Evolutionary conservation across 768 basidiomycete genomes (phyloP).

Genomic region (Hygrophorus russula): DNA sequence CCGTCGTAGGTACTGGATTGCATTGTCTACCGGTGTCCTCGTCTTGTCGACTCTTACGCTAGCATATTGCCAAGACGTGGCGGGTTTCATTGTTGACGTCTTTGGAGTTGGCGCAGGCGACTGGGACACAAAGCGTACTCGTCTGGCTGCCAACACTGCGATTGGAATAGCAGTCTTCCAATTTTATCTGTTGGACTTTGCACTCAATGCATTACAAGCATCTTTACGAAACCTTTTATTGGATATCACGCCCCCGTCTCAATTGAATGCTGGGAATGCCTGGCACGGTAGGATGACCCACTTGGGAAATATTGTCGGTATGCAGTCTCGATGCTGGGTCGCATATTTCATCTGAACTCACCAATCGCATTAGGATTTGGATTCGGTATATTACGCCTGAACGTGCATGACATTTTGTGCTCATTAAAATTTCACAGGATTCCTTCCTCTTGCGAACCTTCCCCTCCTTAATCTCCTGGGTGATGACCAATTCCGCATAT

Average conservation of each 20-base stretch:
- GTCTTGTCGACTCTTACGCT: conserved; percentile 67
- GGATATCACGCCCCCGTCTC: conserved; percentile 80
- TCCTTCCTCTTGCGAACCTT: conserved; percentile 74
- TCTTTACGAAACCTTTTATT: conserved; percentile 89
- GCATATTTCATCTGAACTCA: too few relatives aligned
- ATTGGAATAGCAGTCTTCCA: conserved; percentile 81
- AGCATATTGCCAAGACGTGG: conserved; percentile 72
- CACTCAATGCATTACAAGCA: conserved; percentile 91
- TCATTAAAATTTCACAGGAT: conserved; percentile 36
- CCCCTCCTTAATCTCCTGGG: conserved; percentile 74
- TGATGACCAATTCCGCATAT: conserved; percentile 91
- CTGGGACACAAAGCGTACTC: conserved; percentile 69
- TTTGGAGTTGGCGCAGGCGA: conserved; percentile 69
- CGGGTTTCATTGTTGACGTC: conserved; percentile 65
- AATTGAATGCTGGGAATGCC: conserved; percentile 90
- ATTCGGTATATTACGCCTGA: conserved; percentile 45
- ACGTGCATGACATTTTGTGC: not conserved
- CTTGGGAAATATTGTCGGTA: conserved; percentile 89
- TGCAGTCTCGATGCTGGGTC: too few relatives aligned
- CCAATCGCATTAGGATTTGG: conserved; percentile 34
- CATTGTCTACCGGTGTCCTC: conserved; percentile 76
- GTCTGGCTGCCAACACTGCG: conserved; percentile 54
- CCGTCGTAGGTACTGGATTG: conserved; percentile 86
- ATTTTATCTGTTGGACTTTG: conserved; percentile 94
- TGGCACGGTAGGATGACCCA: conserved; percentile 97